phyloP scores from a whole-genome alignment of 257 asterid genomes.

The Przewalskia tangutica region DNA sequence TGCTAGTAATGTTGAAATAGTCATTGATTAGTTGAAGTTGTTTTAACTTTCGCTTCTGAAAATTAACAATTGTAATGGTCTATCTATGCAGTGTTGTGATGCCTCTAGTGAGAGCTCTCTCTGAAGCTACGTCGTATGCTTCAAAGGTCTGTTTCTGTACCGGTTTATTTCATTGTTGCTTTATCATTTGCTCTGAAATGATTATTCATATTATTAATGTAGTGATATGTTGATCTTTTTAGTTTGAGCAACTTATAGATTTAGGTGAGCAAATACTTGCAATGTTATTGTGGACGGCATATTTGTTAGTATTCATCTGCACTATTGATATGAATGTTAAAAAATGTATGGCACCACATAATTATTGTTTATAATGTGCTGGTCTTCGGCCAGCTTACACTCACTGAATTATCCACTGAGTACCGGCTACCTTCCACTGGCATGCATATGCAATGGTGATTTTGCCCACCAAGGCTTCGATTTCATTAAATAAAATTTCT shows the following conservation, averaged over 20 bases:
- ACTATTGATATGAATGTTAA: not conserved
- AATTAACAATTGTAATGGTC: not conserved
- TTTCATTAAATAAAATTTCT: not conserved
- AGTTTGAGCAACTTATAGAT: not conserved
- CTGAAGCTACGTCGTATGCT: slow-evolving; percentile 19
- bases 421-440: not conserved
- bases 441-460: not conserved
- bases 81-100: slow-evolving; percentile 12
- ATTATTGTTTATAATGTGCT: not conserved
- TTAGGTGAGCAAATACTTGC: not conserved
- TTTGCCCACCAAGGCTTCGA: not conserved
- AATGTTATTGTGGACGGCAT: not conserved
- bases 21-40: not conserved
- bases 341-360: not conserved
- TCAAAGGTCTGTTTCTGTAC: slow-evolving; percentile 19
- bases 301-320: not conserved
- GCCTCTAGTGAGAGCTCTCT: slow-evolving; percentile 16
- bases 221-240: not conserved
- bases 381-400: not conserved
- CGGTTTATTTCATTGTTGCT: not conserved
- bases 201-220: not conserved
- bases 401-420: not conserved
- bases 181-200: not conserved
- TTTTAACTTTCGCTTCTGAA: no score
- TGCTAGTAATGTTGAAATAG: not conserved